Evolutionary conservation across 2,329 filamentous ascomycete genomes (phyloP).

Genomic region (Nannizziopsis barbatae): DNA sequence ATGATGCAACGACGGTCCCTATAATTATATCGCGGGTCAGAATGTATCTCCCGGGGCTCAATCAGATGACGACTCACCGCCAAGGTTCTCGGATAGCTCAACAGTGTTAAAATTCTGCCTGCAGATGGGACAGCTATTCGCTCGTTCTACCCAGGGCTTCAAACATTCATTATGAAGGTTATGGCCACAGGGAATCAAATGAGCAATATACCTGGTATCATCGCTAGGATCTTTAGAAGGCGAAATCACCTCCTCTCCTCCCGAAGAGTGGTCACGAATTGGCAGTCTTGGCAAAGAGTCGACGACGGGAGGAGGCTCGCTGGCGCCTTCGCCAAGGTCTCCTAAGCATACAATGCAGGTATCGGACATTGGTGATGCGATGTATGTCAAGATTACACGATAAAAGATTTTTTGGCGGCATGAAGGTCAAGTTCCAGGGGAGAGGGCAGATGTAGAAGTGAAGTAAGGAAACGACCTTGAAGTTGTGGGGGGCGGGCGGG

Average conservation of each 20-base stretch:
- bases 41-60: background rate
- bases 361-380: conserved; percentile 46
- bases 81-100: conserved; percentile 65
- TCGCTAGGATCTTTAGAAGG: conserved; percentile 24
- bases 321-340: conserved; percentile 51
- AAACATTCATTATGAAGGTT: conserved; percentile 86
- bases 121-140: conserved; percentile 97
- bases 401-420: conserved; percentile 27
- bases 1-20: conserved; percentile 49
- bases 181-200: conserved; percentile 70
- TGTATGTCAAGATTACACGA: conserved; percentile 22
- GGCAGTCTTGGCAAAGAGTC: conserved; percentile 21
- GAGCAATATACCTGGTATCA: conserved; percentile 45
- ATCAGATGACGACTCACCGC: conserved; percentile 50
- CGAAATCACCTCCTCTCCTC: conserved; percentile 15
- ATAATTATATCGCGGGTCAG: conserved; percentile 11
- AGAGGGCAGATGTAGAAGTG: conserved; percentile 19
- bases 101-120: conserved; percentile 84
- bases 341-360: conserved; percentile 62
- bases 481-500: conserved; percentile 17
- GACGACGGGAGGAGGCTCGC: conserved; percentile 32
- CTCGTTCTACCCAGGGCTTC: conserved; percentile 87
- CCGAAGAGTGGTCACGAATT: conserved; percentile 17
- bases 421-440: conserved; percentile 26
- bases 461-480: conserved; percentile 19